Percentiles rank a stretch among this genome's conserved stretches.
These are phyloP conservation scores for Metschnikowia similis DNA, from an alignment of 805 yeast species.

Conservation along the genomic window DNA sequence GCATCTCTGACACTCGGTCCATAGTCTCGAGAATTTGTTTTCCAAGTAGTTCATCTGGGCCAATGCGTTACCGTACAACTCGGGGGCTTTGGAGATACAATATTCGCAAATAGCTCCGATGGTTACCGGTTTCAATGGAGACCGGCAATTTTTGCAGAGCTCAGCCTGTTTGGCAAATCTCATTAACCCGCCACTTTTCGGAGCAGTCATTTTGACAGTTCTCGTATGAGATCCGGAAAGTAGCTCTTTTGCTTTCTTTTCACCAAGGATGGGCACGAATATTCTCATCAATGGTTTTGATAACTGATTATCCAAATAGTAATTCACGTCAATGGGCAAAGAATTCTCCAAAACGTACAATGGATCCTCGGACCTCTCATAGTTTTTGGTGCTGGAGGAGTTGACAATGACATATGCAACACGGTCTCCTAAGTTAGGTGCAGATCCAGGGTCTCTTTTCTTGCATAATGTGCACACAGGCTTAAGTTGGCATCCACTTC, in stretches of 20 bases:
- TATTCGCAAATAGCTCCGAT: slow-evolving; percentile 78
- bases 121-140: slow-evolving; percentile 59
- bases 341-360: slow-evolving; percentile 87
- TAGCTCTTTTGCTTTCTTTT: slow-evolving; percentile 70
- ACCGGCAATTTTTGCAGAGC: slow-evolving; percentile 82
- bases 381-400: slow-evolving; percentile 79
- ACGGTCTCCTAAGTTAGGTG: slow-evolving; percentile 95
- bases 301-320: slow-evolving; percentile 87
- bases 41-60: slow-evolving; percentile 78
- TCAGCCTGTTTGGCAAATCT: slow-evolving; percentile 86
- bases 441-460: slow-evolving; percentile 95
- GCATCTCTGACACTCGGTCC: slow-evolving; percentile 99
- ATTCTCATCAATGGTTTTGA: slow-evolving; percentile 91
- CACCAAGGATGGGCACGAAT: slow-evolving; percentile 93
- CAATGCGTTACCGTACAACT: slow-evolving; percentile 74
- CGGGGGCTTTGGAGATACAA: slow-evolving; percentile 66
- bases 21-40: slow-evolving; percentile 75
- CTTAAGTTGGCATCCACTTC: too few species aligned
- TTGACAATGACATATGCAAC: slow-evolving; percentile 91
- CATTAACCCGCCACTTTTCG: slow-evolving; percentile 84
- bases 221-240: slow-evolving; percentile 82
- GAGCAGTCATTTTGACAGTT: slow-evolving; percentile 66
- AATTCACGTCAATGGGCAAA: slow-evolving; percentile 89
- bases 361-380: slow-evolving; percentile 97
- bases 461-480: too few species aligned